These are phyloP conservation scores for Colletotrichum navitas DNA, from an alignment of 2,329 filamentous ascomycete genomes.

Conservation along the genomic window DNA sequence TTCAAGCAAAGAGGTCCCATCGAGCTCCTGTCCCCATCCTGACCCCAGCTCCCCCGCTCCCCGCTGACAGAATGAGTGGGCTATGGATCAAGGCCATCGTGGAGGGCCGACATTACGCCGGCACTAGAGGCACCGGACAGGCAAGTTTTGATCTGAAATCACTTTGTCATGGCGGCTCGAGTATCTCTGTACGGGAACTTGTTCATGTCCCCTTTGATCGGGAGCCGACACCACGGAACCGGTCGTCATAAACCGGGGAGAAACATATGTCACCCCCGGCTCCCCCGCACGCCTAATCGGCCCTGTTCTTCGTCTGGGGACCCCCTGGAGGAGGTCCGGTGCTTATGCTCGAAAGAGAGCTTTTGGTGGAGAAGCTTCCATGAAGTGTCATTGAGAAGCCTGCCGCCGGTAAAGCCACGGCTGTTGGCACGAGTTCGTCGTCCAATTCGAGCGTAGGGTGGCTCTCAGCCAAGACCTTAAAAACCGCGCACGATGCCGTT, in stretches of 20 bases:
- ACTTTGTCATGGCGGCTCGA: constrained; percentile 30
- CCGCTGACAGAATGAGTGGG: constrained; percentile 28
- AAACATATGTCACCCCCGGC: constrained; percentile 24
- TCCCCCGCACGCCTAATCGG: constrained; percentile 38
- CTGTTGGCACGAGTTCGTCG: constrained; percentile 6
- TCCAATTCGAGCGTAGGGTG: constrained; percentile 5
- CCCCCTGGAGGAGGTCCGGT: not conserved
- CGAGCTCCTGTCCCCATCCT: not conserved
- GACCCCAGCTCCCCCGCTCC: constrained; percentile 27
- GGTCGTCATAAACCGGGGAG: constrained; percentile 30
- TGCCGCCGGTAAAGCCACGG: constrained; percentile 33
- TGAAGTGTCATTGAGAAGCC: not conserved
- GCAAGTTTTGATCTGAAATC: constrained; percentile 16
- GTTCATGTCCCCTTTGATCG: not conserved
- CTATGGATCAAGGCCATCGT: constrained; percentile 4
- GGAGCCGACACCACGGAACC: constrained; percentile 26
- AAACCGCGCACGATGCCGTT: not conserved
- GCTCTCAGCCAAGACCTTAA: constrained; percentile 12
- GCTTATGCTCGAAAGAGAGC: constrained; percentile 3
- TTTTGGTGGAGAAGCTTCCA: not conserved
- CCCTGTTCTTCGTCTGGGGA: constrained; percentile 30
- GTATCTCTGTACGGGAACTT: constrained; percentile 25
- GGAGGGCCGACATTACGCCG: constrained; percentile 40
- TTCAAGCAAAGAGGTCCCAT: not conserved
- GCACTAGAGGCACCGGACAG: constrained; percentile 18